Conservation (phyloP, 768 basidiomycete species). For the Russula foetens region DNA sequence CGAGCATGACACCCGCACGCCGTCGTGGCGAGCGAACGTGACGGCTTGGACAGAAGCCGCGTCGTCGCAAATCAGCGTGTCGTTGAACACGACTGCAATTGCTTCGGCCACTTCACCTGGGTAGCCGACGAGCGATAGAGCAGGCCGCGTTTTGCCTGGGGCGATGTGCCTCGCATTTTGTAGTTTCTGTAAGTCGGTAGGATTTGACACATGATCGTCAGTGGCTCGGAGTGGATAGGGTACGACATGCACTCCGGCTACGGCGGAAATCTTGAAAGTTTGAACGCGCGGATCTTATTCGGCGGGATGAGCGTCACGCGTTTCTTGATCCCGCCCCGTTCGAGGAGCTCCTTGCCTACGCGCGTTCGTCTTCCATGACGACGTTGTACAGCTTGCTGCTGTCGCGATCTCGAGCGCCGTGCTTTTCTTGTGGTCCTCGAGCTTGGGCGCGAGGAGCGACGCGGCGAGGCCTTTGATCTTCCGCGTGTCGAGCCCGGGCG, state of each 20-base stretch:
- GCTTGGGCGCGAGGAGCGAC: conserved; percentile 66
- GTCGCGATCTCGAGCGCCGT: conserved; percentile 92
- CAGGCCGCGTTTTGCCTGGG: conserved; percentile 73
- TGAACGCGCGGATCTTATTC: conserved; percentile 75
- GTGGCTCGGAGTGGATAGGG: neutral
- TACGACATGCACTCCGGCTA: conserved; percentile 35
- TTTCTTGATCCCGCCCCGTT: conserved; percentile 70
- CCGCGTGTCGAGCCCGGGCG: conserved; percentile 69
- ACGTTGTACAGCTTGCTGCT: conserved; percentile 84
- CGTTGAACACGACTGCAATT: conserved; percentile 89
- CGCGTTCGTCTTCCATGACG: conserved; percentile 83
- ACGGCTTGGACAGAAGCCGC: conserved; percentile 79
- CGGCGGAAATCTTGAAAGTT: conserved; percentile 37
- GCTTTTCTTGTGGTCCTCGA: conserved; percentile 64
- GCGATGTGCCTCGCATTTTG: conserved; percentile 62
- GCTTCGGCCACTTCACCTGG: conserved; percentile 75
- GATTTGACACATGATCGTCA: neutral
- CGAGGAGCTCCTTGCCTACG: conserved; percentile 80
- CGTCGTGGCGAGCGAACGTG: conserved; percentile 65
- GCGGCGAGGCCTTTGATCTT: conserved; percentile 92
- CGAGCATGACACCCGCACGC: conserved; percentile 80
- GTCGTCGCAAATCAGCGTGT: conserved; percentile 87
- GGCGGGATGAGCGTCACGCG: conserved; percentile 91
- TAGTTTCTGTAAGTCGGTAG: conserved; percentile 62
- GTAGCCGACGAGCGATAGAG: conserved; percentile 85